A percentile compares a stretch with the other conserved stretches of the same genome.
phyloP scores from a whole-genome alignment of 1,284 basidiomycete genomes.

The Volvariella surrecta region DNA sequence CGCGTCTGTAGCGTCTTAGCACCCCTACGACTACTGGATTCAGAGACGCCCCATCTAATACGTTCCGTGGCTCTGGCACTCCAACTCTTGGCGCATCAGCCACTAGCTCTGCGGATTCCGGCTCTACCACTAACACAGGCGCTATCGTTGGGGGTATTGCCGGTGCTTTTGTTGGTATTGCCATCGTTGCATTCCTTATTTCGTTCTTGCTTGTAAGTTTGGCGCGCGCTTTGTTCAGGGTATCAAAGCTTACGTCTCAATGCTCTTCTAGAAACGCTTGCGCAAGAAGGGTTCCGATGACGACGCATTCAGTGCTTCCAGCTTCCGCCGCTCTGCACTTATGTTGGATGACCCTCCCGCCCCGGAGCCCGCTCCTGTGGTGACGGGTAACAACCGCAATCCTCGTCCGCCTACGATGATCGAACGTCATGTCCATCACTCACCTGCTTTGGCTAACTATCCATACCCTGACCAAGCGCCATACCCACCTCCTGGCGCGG shows the following conservation, averaged over 20 bases:
- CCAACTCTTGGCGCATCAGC: too few species aligned
- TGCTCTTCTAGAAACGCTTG: not conserved
- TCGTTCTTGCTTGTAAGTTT: slow-evolving; percentile 25
- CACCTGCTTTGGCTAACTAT: slow-evolving; percentile 22
- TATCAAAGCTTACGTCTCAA: not conserved
- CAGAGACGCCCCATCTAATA: too few species aligned
- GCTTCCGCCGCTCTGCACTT: slow-evolving; percentile 14
- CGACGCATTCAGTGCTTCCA: slow-evolving; percentile 9
- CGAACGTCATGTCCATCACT: slow-evolving; percentile 32
- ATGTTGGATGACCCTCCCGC: slow-evolving; percentile 18
- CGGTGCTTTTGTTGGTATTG: slow-evolving; percentile 26
- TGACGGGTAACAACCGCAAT: slow-evolving; percentile 22
- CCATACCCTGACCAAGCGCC: slow-evolving; percentile 22
- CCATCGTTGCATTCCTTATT: slow-evolving; percentile 22
- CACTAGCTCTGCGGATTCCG: too few species aligned
- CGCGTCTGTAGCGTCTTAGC: too few species aligned
- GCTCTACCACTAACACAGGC: slow-evolving; percentile 17
- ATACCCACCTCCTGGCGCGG: slow-evolving; percentile 13
- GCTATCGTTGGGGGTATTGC: slow-evolving; percentile 27
- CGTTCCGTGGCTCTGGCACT: too few species aligned
- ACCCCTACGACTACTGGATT: too few species aligned
- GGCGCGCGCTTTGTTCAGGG: not conserved
- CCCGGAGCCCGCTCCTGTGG: slow-evolving; percentile 48
- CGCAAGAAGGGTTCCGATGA: not conserved
- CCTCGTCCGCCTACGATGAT: slow-evolving; percentile 53